These are phyloP conservation scores for Blastomyces emzantsi DNA, from an alignment of 2,329 filamentous ascomycete species.

Conservation along the genomic window DNA sequence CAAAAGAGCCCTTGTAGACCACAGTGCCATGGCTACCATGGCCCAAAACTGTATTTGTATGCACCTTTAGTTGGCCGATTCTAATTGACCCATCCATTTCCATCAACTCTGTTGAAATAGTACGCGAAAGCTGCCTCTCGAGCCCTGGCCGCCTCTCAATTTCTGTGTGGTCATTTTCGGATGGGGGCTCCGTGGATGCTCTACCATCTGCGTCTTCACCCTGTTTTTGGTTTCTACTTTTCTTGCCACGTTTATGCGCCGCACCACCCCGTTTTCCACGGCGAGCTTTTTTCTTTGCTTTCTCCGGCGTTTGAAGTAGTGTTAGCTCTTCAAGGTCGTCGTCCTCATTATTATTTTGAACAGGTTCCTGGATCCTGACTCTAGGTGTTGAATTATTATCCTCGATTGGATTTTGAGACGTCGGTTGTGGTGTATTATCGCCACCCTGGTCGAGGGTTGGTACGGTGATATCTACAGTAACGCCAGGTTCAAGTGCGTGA, in stretches of 20 bases:
- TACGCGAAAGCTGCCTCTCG: slow-evolving; percentile 48
- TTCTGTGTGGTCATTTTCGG: slow-evolving; percentile 29
- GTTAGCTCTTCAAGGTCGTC: slow-evolving; percentile 28
- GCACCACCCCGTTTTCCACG: slow-evolving; percentile 64
- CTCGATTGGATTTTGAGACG: slow-evolving; percentile 17
- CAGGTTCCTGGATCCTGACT: slow-evolving; percentile 35
- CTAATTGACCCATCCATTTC: slow-evolving; percentile 52
- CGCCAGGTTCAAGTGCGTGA: slow-evolving; percentile 17
- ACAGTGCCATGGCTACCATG: slow-evolving; percentile 94
- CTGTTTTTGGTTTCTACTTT: slow-evolving; percentile 45
- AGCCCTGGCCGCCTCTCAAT: slow-evolving; percentile 48
- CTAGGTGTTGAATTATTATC: slow-evolving; percentile 21
- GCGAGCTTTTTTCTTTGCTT: slow-evolving; percentile 60
- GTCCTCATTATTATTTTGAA: slow-evolving; percentile 26
- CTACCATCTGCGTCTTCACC: slow-evolving; percentile 47
- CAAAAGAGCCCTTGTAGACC: slow-evolving; percentile 90
- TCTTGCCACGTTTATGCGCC: slow-evolving; percentile 49
- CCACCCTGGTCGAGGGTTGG: slow-evolving; percentile 18
- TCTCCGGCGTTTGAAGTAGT: slow-evolving; percentile 27
- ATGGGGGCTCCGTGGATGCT: slow-evolving; percentile 46
- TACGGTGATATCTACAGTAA: slow-evolving; percentile 27
- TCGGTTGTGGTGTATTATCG: slow-evolving; percentile 25
- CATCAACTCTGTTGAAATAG: slow-evolving; percentile 48
- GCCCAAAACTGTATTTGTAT: slow-evolving; percentile 52
- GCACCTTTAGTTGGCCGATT: slow-evolving; percentile 53